Evolutionary conservation across 2,329 filamentous ascomycete species (phyloP).

Genomic region (Fusarium multiceps): DNA sequence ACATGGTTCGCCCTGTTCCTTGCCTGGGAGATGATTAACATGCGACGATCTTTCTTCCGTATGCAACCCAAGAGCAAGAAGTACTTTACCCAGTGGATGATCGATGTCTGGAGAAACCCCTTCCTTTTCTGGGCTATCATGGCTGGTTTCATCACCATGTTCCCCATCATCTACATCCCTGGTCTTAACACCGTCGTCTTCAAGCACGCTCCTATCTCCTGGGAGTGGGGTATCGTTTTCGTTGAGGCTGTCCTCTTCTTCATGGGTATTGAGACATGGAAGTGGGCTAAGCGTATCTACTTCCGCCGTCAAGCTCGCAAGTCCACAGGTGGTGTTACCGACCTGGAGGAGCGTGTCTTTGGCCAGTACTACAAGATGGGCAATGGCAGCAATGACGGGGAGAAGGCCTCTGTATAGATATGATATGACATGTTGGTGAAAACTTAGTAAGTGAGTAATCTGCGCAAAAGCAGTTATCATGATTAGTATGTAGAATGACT

Average conservation of each 20-base stretch:
- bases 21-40: constrained; percentile 79
- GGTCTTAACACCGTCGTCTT: constrained; percentile 68
- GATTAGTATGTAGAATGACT: neutral
- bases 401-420: constrained; percentile 7
- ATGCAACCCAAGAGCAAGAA: constrained; percentile 72
- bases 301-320: constrained; percentile 50
- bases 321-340: constrained; percentile 27
- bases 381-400: constrained; percentile 31
- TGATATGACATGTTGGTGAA: neutral
- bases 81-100: constrained; percentile 73
- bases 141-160: constrained; percentile 58
- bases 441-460: neutral
- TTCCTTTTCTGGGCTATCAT: constrained; percentile 74
- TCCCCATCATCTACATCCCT: constrained; percentile 67
- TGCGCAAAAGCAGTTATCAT: neutral
- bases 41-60: constrained; percentile 77
- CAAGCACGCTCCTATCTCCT: constrained; percentile 67
- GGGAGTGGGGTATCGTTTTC: constrained; percentile 72
- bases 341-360: constrained; percentile 51
- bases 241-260: constrained; percentile 67
- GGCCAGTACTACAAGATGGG: constrained; percentile 47
- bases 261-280: constrained; percentile 67
- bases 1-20: constrained; percentile 81
- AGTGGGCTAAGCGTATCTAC: constrained; percentile 65
- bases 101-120: constrained; percentile 75